phyloP scores from a whole-genome alignment of 768 basidiomycete species.

The Mycena chlorophos region DNA sequence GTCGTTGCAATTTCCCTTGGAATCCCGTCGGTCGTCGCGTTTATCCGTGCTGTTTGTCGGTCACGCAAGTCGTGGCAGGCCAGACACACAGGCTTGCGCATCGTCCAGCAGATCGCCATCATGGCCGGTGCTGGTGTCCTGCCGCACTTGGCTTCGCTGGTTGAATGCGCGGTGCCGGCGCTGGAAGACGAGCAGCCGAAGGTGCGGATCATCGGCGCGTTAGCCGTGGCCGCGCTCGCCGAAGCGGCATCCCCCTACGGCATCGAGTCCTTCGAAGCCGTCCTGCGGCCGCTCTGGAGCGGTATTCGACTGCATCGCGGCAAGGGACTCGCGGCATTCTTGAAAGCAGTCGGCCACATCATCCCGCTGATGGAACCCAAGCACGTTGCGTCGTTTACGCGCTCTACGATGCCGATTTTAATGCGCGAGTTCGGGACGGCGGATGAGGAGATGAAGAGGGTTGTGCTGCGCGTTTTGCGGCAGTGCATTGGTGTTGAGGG shows the following conservation, averaged over 20 bases:
- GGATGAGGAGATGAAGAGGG: conserved; percentile 99
- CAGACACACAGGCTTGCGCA: conserved; percentile 97
- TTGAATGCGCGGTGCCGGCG: conserved; percentile 92
- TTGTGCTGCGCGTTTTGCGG: conserved; percentile 97
- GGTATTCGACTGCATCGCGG: conserved; percentile 93
- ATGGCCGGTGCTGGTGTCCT: conserved; percentile 99
- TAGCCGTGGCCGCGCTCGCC: conserved; percentile 88
- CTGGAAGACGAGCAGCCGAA: conserved; percentile 94
- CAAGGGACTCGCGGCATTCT: conserved; percentile 89
- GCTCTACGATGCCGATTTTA: conserved; percentile 95
- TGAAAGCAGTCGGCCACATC: conserved; percentile 98
- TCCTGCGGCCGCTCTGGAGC: conserved; percentile 89
- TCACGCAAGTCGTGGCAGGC: conserved; percentile 99
- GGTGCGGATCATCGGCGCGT: conserved; percentile 91
- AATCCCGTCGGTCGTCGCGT: conserved; percentile 94
- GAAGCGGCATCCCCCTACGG: conserved; percentile 98
- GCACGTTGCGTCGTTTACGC: conserved; percentile 97
- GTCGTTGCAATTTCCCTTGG: conserved; percentile 98
- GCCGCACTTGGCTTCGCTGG: conserved; percentile 92
- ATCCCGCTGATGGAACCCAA: conserved; percentile 99
- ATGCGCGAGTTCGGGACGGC: conserved; percentile 98
- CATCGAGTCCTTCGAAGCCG: conserved; percentile 98
- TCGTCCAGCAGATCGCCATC: conserved; percentile 98
- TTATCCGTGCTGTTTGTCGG: conserved; percentile 96
- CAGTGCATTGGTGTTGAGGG: conserved; percentile 98